phyloP scores from a whole-genome alignment of 768 basidiomycete genomes.

The Auriscalpium microsporum region DNA sequence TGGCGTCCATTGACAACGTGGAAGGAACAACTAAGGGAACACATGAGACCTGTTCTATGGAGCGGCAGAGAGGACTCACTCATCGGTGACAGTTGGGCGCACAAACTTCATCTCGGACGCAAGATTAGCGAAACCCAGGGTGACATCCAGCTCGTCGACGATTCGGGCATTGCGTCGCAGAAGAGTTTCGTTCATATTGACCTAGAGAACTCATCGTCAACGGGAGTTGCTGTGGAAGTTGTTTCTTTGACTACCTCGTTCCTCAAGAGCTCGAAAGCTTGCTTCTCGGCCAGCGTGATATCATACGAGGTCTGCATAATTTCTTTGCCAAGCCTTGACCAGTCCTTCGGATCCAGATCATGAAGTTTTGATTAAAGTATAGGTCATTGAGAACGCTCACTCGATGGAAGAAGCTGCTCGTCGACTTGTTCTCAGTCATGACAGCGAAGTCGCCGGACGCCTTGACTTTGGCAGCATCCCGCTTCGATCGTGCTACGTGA shows the following conservation, averaged over 20 bases:
- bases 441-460: slow-evolving; percentile 42
- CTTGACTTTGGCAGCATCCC: slow-evolving; percentile 45
- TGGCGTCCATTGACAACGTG: slow-evolving; percentile 77
- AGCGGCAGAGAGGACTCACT: slow-evolving; percentile 37
- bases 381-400: slow-evolving; percentile 25
- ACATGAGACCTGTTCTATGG: not conserved
- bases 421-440: slow-evolving; percentile 56
- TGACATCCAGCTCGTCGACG: slow-evolving; percentile 83
- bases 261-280: slow-evolving; percentile 63
- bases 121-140: slow-evolving; percentile 70
- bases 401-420: slow-evolving; percentile 60
- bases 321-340: slow-evolving; percentile 65
- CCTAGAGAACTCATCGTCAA: slow-evolving; percentile 31
- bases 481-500: slow-evolving; percentile 57
- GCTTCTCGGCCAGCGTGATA: slow-evolving; percentile 54
- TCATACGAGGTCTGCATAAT: slow-evolving; percentile 50
- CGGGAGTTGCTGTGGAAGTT: not conserved
- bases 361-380: no score
- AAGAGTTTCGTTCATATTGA: slow-evolving; percentile 43
- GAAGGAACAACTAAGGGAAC: slow-evolving; percentile 31
- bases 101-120: slow-evolving; percentile 74
- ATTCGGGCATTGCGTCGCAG: slow-evolving; percentile 71
- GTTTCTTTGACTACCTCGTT: slow-evolving; percentile 43
- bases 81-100: slow-evolving; percentile 57
- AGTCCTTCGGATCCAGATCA: slow-evolving; percentile 37